Percentiles rank a stretch among this genome's conserved stretches.
Evolutionary conservation across 139 green algal species (phyloP).

Genomic region (Gonium pectorale): DNA sequence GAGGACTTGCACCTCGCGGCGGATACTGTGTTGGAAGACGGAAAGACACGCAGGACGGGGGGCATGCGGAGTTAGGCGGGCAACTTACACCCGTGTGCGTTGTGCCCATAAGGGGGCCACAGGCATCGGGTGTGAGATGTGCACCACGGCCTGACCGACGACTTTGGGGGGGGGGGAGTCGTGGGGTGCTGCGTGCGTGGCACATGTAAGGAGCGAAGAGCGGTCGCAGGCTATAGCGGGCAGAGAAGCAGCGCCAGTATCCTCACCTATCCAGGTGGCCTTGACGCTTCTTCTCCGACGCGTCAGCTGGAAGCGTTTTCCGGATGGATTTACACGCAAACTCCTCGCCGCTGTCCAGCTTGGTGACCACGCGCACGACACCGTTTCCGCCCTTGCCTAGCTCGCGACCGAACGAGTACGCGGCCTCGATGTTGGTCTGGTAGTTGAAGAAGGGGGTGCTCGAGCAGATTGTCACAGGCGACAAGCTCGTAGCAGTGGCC

Average conservation of each 20-base stretch:
- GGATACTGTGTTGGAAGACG: constrained; percentile 62
- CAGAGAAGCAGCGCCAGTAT: background rate
- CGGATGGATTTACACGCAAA: constrained; percentile 86
- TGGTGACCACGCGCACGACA: constrained; percentile 39
- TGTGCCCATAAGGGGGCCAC: too few species aligned
- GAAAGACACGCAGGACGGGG: too few species aligned
- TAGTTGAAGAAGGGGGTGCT: background rate
- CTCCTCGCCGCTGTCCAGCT: constrained; percentile 63
- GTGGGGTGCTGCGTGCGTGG: too few species aligned
- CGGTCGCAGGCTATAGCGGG: too few species aligned
- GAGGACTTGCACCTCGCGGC: constrained; percentile 75
- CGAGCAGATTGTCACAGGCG: too few species aligned
- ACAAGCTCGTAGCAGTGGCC: too few species aligned
- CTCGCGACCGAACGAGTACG: background rate
- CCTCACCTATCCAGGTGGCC: constrained; percentile 69
- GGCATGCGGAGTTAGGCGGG: too few species aligned
- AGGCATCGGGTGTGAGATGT: too few species aligned
- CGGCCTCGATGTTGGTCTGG: background rate
- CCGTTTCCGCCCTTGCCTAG: constrained; percentile 60
- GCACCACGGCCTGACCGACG: too few species aligned
- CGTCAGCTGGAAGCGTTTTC: constrained; percentile 70
- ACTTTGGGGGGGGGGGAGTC: too few species aligned
- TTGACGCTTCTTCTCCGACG: constrained; percentile 68
- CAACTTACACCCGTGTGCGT: too few species aligned
- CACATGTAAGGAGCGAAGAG: too few species aligned